Evolutionary conservation across 1,284 basidiomycete genomes (phyloP).

Genomic region (Ganoderma meredithae): DNA sequence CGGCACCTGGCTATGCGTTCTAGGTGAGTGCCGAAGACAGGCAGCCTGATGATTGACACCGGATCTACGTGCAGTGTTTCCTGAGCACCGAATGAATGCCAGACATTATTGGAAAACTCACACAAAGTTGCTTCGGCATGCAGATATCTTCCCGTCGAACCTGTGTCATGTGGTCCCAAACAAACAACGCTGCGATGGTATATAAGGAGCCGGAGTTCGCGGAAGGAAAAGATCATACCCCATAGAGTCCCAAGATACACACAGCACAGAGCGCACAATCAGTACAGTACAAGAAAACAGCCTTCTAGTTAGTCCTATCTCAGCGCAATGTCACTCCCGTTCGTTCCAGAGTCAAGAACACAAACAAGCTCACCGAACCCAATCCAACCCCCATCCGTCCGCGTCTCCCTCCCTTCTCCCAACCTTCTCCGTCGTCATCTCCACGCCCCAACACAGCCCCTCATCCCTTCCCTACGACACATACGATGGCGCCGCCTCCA

Average conservation of each 20-base stretch:
- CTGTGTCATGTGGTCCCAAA: neutral
- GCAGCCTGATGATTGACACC: neutral
- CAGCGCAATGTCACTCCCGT: neutral
- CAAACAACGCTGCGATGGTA: neutral
- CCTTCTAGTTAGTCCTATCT: neutral
- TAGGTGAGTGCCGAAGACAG: neutral
- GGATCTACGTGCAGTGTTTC: neutral
- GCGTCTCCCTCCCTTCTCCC: too few relatives aligned
- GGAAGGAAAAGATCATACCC: neutral
- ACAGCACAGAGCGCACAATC: neutral
- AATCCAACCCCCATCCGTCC: neutral
- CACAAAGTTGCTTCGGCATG: neutral
- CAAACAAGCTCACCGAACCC: neutral
- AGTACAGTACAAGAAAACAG: neutral
- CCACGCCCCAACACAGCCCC: neutral
- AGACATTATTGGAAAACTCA: neutral
- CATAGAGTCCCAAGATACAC: neutral
- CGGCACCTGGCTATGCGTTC: neutral
- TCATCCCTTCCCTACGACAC: neutral
- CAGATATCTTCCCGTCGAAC: neutral
- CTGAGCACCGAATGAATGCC: neutral
- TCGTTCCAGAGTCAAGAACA: neutral
- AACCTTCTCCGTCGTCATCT: neutral
- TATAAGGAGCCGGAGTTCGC: neutral
- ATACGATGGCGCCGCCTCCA: conserved; percentile 15